phyloP scores from a whole-genome alignment of 1,284 basidiomycete genomes.

The Naganishia liquefaciens region DNA sequence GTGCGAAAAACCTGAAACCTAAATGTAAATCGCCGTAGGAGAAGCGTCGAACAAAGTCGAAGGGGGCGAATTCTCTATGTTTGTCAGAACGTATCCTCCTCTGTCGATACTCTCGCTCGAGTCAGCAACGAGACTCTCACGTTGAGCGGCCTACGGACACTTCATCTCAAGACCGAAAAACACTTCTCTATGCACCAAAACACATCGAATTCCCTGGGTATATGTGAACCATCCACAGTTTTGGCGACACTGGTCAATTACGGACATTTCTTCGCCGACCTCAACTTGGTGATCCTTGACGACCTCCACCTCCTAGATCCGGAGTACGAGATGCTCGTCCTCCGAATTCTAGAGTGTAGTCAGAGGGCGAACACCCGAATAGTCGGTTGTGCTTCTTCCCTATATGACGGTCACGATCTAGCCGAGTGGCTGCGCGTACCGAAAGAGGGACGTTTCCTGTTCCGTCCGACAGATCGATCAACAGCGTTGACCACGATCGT shows the following conservation, averaged over 20 bases:
- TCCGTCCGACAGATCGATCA: constrained; percentile 79
- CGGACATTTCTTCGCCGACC: constrained; percentile 51
- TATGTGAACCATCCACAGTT: constrained; percentile 51
- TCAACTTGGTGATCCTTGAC: constrained; percentile 76
- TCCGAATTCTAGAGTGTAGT: constrained; percentile 64
- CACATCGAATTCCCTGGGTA: constrained; percentile 41
- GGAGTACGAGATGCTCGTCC: constrained; percentile 78
- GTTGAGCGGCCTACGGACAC: constrained; percentile 16
- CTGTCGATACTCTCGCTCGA: constrained; percentile 47
- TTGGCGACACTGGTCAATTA: constrained; percentile 37
- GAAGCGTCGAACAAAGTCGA: constrained; percentile 20
- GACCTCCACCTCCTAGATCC: constrained; percentile 82
- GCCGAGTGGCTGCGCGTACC: constrained; percentile 81
- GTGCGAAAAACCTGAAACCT: neutral
- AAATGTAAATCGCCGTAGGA: constrained; percentile 7
- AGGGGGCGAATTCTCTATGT: constrained; percentile 26
- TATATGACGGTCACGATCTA: constrained; percentile 77
- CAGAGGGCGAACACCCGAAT: constrained; percentile 69
- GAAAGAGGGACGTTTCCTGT: constrained; percentile 68
- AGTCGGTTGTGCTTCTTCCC: constrained; percentile 74
- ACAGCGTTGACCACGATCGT: constrained; percentile 70
- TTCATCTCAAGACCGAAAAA: constrained; percentile 35
- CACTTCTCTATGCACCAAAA: constrained; percentile 40
- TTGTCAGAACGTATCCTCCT: constrained; percentile 43
- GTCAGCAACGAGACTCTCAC: constrained; percentile 39